phyloP scores from a whole-genome alignment of 441 rosid genomes.

The Omphalea diandra region DNA sequence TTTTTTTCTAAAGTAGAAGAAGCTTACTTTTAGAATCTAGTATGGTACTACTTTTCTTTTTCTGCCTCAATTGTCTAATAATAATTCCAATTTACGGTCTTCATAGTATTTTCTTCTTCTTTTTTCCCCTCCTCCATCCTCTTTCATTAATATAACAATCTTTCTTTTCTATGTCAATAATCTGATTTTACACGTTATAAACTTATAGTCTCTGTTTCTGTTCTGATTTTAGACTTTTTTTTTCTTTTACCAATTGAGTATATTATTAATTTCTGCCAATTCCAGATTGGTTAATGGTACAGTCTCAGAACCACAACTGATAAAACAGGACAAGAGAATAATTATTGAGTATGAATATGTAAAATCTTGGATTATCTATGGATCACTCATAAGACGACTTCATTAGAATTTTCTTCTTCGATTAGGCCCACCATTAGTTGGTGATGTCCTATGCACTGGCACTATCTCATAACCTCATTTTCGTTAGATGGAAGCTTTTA shows the following conservation, averaged over 20 bases:
- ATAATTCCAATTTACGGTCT: slow-evolving; percentile 7
- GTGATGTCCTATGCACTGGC: slow-evolving; percentile 1
- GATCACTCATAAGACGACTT: too few species aligned
- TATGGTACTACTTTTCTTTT: not conserved
- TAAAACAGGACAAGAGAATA: too few species aligned
- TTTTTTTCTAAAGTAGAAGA: slow-evolving; percentile 4
- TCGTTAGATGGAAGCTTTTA: slow-evolving; percentile 14
- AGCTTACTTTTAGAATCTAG: slow-evolving; percentile 13
- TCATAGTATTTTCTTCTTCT: not conserved
- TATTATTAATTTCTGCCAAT: too few species aligned
- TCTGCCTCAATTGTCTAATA: slow-evolving; percentile 19
- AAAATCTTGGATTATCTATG: too few species aligned
- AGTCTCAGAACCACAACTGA: too few species aligned
- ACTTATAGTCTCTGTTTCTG: not conserved
- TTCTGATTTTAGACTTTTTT: too few species aligned
- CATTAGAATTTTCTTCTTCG: too few species aligned
- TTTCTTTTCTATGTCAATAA: not conserved
- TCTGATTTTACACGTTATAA: not conserved
- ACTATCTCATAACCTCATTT: not conserved
- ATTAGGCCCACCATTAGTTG: slow-evolving; percentile 22
- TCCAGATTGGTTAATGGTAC: too few species aligned
- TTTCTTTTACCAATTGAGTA: too few species aligned
- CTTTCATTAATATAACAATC: too few species aligned
- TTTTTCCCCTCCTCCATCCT: too few species aligned
- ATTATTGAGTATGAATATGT: too few species aligned